These are phyloP conservation scores for Coniferiporia sulphurascens DNA, from an alignment of 1,284 basidiomycete species.

Conservation along the genomic window DNA sequence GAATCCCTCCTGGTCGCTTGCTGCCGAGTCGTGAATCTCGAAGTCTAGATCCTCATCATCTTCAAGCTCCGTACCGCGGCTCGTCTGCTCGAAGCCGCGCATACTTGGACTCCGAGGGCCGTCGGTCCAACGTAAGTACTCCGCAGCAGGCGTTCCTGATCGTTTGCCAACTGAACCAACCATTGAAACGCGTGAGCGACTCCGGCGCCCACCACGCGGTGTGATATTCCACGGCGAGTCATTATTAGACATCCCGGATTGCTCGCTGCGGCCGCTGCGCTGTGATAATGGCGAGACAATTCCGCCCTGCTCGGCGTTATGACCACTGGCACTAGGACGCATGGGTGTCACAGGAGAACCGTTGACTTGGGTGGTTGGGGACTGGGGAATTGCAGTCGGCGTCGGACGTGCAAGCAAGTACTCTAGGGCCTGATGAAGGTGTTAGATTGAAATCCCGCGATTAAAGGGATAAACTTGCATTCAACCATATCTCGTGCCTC, in stretches of 20 bases:
- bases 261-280: conserved; percentile 55
- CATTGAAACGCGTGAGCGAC: conserved; percentile 69
- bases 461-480: conserved; percentile 44
- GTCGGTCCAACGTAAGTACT: conserved; percentile 73
- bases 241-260: conserved; percentile 37
- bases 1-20: conserved; percentile 72
- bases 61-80: conserved; percentile 46
- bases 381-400: conserved; percentile 31
- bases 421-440: conserved; percentile 62
- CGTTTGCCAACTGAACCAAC: conserved; percentile 76
- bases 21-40: conserved; percentile 67
- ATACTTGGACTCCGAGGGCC: conserved; percentile 61
- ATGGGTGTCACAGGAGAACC: conserved; percentile 43
- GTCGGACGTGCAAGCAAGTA: conserved; percentile 75
- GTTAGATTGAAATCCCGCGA: conserved; percentile 17
- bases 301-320: conserved; percentile 38
- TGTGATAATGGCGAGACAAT: conserved; percentile 65
- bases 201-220: conserved; percentile 57
- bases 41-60: conserved; percentile 77
- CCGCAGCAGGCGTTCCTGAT: conserved; percentile 82
- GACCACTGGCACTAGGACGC: conserved; percentile 55
- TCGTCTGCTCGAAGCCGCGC: conserved; percentile 34
- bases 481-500: conserved; percentile 95
- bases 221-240: conserved; percentile 63
- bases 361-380: conserved; percentile 35